Evolutionary conservation across 179 eudicot species (phyloP), one percentile per base, ranked within the genome.

Genomic region (Corrigiola litoralis): DNA sequence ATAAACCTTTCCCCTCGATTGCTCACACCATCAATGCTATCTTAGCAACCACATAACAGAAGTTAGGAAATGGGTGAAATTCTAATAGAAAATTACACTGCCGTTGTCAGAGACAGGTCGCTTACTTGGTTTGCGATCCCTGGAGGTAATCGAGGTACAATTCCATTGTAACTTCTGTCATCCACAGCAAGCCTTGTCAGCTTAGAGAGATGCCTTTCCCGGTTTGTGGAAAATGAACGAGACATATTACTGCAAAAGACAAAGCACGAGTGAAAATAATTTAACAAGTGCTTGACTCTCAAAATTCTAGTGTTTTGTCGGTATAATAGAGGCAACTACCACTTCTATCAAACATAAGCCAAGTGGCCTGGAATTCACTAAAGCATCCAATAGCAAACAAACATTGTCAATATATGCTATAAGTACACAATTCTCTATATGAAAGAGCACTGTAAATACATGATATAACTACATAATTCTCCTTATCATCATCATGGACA

Each of bases 151-250:
- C 74, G 85, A 21, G 89, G 95, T 48, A 71, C 63, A 67, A 80
- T 80, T 46, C 74, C 84, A 70, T 74, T 80, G 52, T 71, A 82
- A 66, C 81, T 79, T 69, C 81, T 74, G 61, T 71, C 81, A 58
- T 74, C 82, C 21, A 92, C 81, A 69, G 76, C 75, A 75, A 92
- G 95, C 79, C 81, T 92, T 20, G 96, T 79, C 75, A 92, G 78
- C 77, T 78, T 92, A 40, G 87, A 38, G 29, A 85, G 45, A 63
- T 78, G 85, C 67, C 64, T 84, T 48, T 87, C 90, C 40, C 95
- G 81, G 44, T 71, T 82, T 14, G 87, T 82, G 61, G 96, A 74
- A 70, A 54, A 85, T 48, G 98, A 89, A 44, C 77, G 90, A 50
- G 92, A 82, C 36, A 85, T 63, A 61, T 78, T 84, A 49, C 87